A percentile compares a stretch with the other conserved stretches of the same genome.
These are phyloP conservation scores for Colletotrichum sp. DNA, from an alignment of 2,329 filamentous ascomycete genomes.

Conservation along the genomic window DNA sequence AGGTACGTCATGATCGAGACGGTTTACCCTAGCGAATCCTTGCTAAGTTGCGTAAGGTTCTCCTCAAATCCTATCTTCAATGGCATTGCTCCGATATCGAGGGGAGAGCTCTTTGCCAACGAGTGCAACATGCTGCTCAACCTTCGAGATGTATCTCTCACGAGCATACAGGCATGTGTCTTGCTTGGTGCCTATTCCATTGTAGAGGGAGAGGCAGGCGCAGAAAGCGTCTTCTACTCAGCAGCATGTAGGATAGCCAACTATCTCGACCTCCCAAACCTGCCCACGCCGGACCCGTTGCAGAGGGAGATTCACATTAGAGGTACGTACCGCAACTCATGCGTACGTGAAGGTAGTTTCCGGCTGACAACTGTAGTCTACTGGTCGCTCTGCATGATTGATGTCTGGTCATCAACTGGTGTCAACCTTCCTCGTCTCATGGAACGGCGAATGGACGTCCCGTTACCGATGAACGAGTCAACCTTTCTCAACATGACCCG, in stretches of 20 bases:
- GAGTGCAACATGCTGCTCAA: conserved; percentile 31
- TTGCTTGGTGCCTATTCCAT: conserved; percentile 38
- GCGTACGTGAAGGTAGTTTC: neutral
- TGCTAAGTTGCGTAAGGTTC: conserved; percentile 17
- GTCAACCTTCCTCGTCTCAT: conserved; percentile 26
- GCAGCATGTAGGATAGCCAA: conserved; percentile 40
- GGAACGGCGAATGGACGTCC: conserved; percentile 26
- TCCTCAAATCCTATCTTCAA: conserved; percentile 24
- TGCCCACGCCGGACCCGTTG: conserved; percentile 28
- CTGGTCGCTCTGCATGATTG: conserved; percentile 28
- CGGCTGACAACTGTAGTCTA: conserved; percentile 15
- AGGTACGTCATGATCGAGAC: neutral
- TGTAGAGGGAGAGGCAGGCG: conserved; percentile 36
- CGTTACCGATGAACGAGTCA: conserved; percentile 40
- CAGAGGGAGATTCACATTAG: conserved; percentile 40
- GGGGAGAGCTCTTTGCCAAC: conserved; percentile 27
- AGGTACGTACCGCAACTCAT: conserved; percentile 20
- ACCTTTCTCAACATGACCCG: conserved; percentile 32
- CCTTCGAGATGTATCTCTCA: conserved; percentile 37
- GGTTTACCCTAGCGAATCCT: neutral
- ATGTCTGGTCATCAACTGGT: conserved; percentile 27
- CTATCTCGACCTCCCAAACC: conserved; percentile 38
- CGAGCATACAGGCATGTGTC: conserved; percentile 43
- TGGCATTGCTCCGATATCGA: conserved; percentile 26
- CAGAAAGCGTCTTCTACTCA: conserved; percentile 43